Conservation (phyloP, 2,329 filamentous ascomycete genomes). For the Elsinoe australis region DNA sequence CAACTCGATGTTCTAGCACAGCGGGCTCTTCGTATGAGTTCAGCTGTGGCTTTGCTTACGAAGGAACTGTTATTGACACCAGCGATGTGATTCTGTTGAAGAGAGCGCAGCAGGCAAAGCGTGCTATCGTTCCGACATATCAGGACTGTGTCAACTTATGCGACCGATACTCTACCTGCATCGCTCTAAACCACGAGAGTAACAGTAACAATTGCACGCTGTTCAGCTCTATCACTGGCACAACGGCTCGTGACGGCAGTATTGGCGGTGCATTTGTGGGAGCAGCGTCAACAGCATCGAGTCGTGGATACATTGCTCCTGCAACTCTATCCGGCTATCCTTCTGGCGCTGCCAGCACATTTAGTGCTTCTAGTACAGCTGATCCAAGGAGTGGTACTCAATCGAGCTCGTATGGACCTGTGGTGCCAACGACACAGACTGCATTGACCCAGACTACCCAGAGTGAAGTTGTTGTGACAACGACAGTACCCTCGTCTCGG, state of each 20-base stretch:
- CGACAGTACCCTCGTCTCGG: neutral
- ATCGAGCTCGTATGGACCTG: conserved; percentile 4
- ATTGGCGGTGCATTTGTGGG: conserved; percentile 16
- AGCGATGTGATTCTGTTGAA: conserved; percentile 12
- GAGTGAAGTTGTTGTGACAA: conserved; percentile 8
- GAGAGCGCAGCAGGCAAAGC: conserved; percentile 16
- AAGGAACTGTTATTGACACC: conserved; percentile 23
- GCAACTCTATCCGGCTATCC: conserved; percentile 1
- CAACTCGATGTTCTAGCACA: conserved; percentile 15
- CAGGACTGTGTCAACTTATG: conserved; percentile 25
- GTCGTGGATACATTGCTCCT: conserved; percentile 8
- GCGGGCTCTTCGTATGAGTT: conserved; percentile 24
- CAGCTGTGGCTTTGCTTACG: conserved; percentile 22
- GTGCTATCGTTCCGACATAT: conserved; percentile 20
- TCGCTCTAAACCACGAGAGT: conserved; percentile 26
- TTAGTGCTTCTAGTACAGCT: neutral
- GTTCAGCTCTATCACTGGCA: conserved; percentile 26
- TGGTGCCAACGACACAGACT: conserved; percentile 21
- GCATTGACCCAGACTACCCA: conserved; percentile 21
- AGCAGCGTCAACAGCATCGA: conserved; percentile 11
- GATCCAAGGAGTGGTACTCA: neutral
- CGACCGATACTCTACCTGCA: conserved; percentile 24
- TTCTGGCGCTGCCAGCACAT: neutral
- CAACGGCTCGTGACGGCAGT: conserved; percentile 23
- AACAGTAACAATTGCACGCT: conserved; percentile 25